Evolutionary conservation across 495 filamentous ascomycete species (phyloP), one percentile per base, ranked within the genome.

Genomic region (Penicillium malachiteum): DNA sequence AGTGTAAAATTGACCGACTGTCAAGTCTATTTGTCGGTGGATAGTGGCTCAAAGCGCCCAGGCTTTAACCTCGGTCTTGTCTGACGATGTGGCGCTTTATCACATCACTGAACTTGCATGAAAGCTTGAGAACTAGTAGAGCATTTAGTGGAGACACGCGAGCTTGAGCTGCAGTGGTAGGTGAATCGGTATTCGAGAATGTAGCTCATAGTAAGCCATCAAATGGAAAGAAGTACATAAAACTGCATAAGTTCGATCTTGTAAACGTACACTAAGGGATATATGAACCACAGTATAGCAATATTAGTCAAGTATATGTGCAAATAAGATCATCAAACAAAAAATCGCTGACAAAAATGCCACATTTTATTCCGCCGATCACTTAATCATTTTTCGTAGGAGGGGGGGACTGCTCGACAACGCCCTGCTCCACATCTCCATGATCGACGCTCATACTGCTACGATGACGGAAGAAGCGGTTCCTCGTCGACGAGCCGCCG

Each of bases 401-500:
- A 2, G 50, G 40, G n/a, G 51, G 51, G 13, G 48, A 41, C 11
- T 48, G 34, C 11, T 8, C 30, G 47, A 39, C 48, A n/a, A 62
- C 65, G 9, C 73, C 73, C 43, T 71, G 68, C 40, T 76, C 73
- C 56, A 71, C 12, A 41, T 72, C 71, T 1, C 61, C 62, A 0
- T 51, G 63, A 16, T 67, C 67, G 3, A 58, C 63, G 50, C 57
- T 63, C 40, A 59, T 37, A 21, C 58, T 71, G 51, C 57, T 60
- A 42, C 66, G 69, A 44, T 71, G 66, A 3, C 71, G 64, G 67
- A 76, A 73, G 65, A 76, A 74, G 14, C 70, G 66, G 42, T 71
- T 71, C 9, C 70, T 66, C n/a, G 67, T 38, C 7, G 70, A 72
- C 3, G 70, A 68, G 1, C 61, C 39, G 7, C 65, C 63, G 39